Evolutionary conservation across 257 asterid species (phyloP), one percentile per base, ranked within the genome.

Genomic region (Solanum raphanifolium): DNA sequence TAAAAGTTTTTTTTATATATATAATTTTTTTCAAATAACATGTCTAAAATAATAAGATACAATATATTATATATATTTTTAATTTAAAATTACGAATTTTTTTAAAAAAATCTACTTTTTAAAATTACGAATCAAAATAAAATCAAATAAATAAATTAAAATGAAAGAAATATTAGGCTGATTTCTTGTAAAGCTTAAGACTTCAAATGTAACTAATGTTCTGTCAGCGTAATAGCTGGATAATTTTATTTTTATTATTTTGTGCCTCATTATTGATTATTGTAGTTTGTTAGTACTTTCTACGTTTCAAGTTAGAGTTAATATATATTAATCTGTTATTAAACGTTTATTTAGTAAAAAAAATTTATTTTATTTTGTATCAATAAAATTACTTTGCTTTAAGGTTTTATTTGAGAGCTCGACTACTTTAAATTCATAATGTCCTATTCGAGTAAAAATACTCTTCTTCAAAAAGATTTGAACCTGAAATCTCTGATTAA

Each of bases 41-140:
- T 52, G 62, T 52, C 4, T 52, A 16, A 52, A 52, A 52, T 52
- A 1, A 52, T 52, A 52, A 55, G 4, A 55, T 18, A 6, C 1
- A 0, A 15, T 48, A 46, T 0, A 15, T 15, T 55, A 0, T 6
- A 18, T 18, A 55, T 55, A 55, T 55, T 55, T 52, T 0, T 1
- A 52, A 6, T 52, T 55, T 55, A 18, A 55, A 18, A 55, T 52
- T 3, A 52, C 0, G 21, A 52, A 52, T 13, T 46, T 52, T 2
- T 31, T 31, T 31, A 48, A 52, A 52, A 48, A 13, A 5, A 46
- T 4, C 1, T 52, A 16, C 4, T 55, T 55, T 55, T 55, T 18
- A 18, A 55, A 55, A 18, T 55, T 18, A 20, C 9, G 1, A 18
- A 18, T 55, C 0, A 55, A 20, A 7, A 16, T 18, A 1, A 18